Evolutionary conservation across 2,329 filamentous ascomycete genomes (phyloP).

Genomic region (Phyllosticta capitalensis): DNA sequence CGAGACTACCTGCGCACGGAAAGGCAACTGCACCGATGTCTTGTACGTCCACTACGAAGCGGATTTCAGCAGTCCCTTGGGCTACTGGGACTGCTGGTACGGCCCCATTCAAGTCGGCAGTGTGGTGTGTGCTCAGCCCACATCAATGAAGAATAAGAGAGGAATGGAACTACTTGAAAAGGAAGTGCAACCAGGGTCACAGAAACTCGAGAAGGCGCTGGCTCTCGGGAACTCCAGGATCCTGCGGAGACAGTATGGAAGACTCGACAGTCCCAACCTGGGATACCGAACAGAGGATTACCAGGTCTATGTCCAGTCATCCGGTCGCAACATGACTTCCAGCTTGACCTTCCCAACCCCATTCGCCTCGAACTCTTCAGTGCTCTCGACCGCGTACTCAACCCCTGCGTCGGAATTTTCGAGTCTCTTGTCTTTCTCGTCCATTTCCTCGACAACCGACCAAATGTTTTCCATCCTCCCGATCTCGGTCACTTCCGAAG

Average conservation of each 20-base stretch:
- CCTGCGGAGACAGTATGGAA: neutral
- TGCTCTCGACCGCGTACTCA: neutral
- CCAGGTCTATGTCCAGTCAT: neutral
- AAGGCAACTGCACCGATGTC: neutral
- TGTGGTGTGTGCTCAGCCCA: neutral
- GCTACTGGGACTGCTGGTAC: constrained; percentile 11
- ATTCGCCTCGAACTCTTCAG: neutral
- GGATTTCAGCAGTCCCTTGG: constrained; percentile 2
- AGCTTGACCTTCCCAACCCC: neutral
- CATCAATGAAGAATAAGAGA: neutral
- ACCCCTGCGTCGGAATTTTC: neutral
- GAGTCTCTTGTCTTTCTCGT: neutral
- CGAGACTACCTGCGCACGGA: neutral
- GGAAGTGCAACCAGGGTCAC: neutral
- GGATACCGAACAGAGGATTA: neutral
- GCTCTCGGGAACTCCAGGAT: neutral
- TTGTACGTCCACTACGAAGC: constrained; percentile 2
- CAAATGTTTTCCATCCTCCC: neutral
- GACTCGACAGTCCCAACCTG: neutral
- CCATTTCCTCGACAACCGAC: neutral
- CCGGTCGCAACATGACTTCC: neutral
- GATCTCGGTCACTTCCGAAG: neutral
- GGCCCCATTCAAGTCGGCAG: neutral
- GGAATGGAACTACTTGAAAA: neutral
- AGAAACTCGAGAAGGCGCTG: neutral